phyloP scores from a whole-genome alignment of 1,284 basidiomycete species.

The Sanghuangporus sanghuang region DNA sequence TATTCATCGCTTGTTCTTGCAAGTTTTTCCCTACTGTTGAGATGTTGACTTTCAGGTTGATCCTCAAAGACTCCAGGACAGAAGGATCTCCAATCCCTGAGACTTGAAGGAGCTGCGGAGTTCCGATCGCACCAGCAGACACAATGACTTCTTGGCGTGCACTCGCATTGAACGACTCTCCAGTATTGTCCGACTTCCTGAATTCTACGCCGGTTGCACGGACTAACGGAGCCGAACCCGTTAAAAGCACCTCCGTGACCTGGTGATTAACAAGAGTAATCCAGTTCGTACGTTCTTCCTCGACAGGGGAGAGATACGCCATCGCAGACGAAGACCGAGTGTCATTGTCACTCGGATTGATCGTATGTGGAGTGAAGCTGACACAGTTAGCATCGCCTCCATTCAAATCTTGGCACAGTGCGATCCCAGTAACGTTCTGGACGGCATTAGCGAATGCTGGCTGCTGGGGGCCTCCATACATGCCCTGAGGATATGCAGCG shows the following conservation, averaged over 20 bases:
- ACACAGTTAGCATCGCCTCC: conserved; percentile 33
- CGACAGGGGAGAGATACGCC: conserved; percentile 38
- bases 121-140: conserved; percentile 31
- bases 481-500: conserved; percentile 24
- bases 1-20: conserved; percentile 43
- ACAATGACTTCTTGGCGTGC: conserved; percentile 29
- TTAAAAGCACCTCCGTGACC: conserved; percentile 24
- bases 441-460: conserved; percentile 29
- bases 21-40: conserved; percentile 42
- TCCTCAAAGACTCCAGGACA: conserved; percentile 35
- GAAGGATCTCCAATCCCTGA: conserved; percentile 41
- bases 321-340: conserved; percentile 36
- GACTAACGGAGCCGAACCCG: conserved; percentile 7
- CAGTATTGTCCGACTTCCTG: conserved; percentile 14
- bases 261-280: conserved; percentile 32
- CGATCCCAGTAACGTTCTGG: conserved; percentile 24
- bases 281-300: conserved; percentile 29
- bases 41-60: conserved; percentile 32
- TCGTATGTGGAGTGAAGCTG: conserved; percentile 28
- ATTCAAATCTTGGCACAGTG: conserved; percentile 28
- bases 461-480: conserved; percentile 34
- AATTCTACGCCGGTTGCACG: conserved; percentile 21
- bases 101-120: conserved; percentile 37
- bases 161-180: conserved; percentile 17
- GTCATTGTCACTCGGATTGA: conserved; percentile 30